phyloP scores from a whole-genome alignment of 129 eudicot species.

The Smallanthus sonchifolius region DNA sequence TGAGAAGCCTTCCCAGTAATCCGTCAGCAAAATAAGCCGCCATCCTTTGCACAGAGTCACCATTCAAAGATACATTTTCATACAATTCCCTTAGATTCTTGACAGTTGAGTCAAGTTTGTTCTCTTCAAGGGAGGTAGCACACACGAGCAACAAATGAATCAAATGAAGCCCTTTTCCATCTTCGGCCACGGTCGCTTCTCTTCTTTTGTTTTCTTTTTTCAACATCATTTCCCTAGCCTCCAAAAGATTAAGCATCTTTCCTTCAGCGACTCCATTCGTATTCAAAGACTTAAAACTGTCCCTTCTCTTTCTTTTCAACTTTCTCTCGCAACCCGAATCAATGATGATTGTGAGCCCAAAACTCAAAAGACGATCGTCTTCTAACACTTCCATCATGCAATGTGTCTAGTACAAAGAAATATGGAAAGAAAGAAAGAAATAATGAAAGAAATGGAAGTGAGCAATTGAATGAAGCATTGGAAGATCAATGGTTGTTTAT shows the following conservation, averaged over 20 bases:
- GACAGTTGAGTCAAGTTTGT: conserved; percentile 38
- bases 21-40: conserved; percentile 89
- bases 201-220: conserved; percentile 30
- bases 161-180: conserved; percentile 62
- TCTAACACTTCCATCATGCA: conserved; percentile 41
- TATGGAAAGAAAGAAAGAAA: neutral
- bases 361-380: conserved; percentile 46
- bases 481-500: conserved; percentile 11
- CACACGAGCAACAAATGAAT: conserved; percentile 62
- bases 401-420: neutral
- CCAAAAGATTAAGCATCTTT: conserved; percentile 50
- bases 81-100: conserved; percentile 50
- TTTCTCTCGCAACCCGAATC: conserved; percentile 33
- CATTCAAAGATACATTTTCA: conserved; percentile 41
- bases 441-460: neutral
- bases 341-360: conserved; percentile 51
- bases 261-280: conserved; percentile 42
- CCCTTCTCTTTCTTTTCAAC: conserved; percentile 41
- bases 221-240: conserved; percentile 57
- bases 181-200: conserved; percentile 13
- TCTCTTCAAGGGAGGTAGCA: conserved; percentile 55
- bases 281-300: conserved; percentile 8
- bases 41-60: conserved; percentile 78
- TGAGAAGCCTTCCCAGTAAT: conserved; percentile 61
- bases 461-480: neutral